Percentiles rank a stretch among this genome's conserved stretches.
These are phyloP conservation scores for Leccinellum albellum DNA, from an alignment of 768 basidiomycete species.

Conservation along the genomic window DNA sequence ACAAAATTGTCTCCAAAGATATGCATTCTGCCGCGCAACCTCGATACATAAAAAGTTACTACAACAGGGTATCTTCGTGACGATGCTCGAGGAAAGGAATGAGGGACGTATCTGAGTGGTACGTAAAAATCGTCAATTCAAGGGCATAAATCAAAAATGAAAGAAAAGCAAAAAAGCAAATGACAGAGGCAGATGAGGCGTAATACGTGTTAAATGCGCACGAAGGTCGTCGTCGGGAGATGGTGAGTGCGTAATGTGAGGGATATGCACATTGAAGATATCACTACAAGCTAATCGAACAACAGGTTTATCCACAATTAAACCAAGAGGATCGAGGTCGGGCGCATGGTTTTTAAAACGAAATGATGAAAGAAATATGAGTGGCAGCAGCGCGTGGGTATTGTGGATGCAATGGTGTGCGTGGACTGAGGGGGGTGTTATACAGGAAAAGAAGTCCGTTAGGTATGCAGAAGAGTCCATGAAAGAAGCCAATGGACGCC, in stretches of 20 bases:
- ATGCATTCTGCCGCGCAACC: constrained; percentile 36
- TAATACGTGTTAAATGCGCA: constrained; percentile 9
- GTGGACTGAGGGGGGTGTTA: constrained; percentile 19
- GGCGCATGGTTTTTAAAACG: constrained; percentile 16
- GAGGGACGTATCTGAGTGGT: constrained; percentile 12
- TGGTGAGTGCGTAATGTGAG: constrained; percentile 21
- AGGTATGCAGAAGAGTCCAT: constrained; percentile 24
- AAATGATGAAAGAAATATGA: constrained; percentile 11
- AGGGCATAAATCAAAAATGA: constrained; percentile 19
- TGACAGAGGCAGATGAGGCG: constrained; percentile 21
- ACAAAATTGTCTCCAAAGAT: constrained; percentile 28
- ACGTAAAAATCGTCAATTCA: constrained; percentile 33
- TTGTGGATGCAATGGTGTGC: constrained; percentile 24
- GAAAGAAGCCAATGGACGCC: constrained; percentile 32
- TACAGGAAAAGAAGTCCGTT: constrained; percentile 31
- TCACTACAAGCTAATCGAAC: constrained; percentile 36
- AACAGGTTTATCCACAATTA: constrained; percentile 34
- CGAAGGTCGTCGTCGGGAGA: constrained; percentile 1
- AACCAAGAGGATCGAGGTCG: constrained; percentile 23
- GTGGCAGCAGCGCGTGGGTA: constrained; percentile 30
- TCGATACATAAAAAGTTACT: constrained; percentile 30
- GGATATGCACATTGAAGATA: constrained; percentile 29
- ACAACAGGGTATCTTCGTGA: constrained; percentile 37
- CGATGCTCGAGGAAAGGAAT: constrained; percentile 16
- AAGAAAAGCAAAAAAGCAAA: neutral